Evolutionary conservation across 129 eudicot species (phyloP).

Genomic region (Dittrichia graveolens): DNA sequence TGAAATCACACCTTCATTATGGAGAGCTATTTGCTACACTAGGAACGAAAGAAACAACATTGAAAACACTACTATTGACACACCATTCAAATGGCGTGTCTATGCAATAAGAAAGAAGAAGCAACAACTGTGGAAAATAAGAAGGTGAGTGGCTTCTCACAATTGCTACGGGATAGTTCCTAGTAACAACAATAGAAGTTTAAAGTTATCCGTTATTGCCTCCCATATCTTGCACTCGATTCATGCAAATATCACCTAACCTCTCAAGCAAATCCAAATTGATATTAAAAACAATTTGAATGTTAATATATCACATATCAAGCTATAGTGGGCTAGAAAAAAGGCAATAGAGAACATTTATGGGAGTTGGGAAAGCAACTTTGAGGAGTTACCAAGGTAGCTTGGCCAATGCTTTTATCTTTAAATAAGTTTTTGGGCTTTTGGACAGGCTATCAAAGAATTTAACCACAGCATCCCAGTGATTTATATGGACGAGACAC

Average conservation of each 20-base stretch:
- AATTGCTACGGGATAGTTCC: not conserved
- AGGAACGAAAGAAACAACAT: too few relatives aligned
- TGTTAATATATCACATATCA: not conserved
- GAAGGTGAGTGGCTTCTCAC: not conserved
- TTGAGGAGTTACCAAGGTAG: not conserved
- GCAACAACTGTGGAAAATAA: not conserved
- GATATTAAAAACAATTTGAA: too few relatives aligned
- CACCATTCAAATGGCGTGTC: conserved; percentile 2
- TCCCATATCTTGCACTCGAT: too few relatives aligned
- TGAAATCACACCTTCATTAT: not conserved
- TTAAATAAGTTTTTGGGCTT: conserved; percentile 2
- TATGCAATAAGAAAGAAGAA: not conserved
- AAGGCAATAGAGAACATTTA: not conserved
- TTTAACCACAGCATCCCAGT: not conserved
- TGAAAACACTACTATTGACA: too few relatives aligned
- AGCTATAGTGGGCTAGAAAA: not conserved
- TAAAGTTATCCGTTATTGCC: not conserved
- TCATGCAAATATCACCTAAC: not conserved
- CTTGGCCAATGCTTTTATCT: not conserved
- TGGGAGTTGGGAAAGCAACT: conserved; percentile 5
- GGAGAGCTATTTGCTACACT: not conserved
- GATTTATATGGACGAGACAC: not conserved
- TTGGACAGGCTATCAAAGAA: not conserved
- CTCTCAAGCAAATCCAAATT: not conserved
- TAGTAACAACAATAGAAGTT: not conserved